phyloP scores from a whole-genome alignment of 768 basidiomycete genomes.

The Xanthoconium stramineum region DNA sequence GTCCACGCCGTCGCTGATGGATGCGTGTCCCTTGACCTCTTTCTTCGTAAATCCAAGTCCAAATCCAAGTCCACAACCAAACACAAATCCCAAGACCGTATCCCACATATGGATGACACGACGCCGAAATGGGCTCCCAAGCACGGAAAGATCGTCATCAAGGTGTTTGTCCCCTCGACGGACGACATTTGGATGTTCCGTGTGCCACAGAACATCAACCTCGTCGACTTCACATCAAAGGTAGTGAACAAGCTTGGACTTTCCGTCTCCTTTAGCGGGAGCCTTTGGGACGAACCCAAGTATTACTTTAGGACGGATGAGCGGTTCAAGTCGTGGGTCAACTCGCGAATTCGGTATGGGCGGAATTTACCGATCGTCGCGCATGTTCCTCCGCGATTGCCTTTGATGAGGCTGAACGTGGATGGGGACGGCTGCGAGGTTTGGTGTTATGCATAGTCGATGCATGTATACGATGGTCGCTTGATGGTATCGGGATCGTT shows the following conservation, averaged over 20 bases:
- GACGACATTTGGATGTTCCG: slow-evolving; percentile 40
- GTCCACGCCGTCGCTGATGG: slow-evolving; percentile 12
- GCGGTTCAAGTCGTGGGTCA: slow-evolving; percentile 35
- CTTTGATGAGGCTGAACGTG: slow-evolving; percentile 18
- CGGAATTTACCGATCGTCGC: slow-evolving; percentile 36
- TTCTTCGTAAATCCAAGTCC: slow-evolving; percentile 14
- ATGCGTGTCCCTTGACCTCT: slow-evolving; percentile 15
- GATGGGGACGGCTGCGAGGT: slow-evolving; percentile 19
- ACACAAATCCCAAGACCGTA: background rate
- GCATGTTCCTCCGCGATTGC: slow-evolving; percentile 18
- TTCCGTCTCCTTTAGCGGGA: slow-evolving; percentile 32
- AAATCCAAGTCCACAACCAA: background rate
- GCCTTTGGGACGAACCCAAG: slow-evolving; percentile 26
- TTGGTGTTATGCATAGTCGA: slow-evolving; percentile 18
- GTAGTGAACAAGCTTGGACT: slow-evolving; percentile 38
- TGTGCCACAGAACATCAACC: slow-evolving; percentile 30
- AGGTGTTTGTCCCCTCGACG: slow-evolving; percentile 38
- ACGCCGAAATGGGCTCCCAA: slow-evolving; percentile 31
- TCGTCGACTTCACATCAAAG: slow-evolving; percentile 30
- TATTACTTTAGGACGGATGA: slow-evolving; percentile 32
- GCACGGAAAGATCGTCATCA: slow-evolving; percentile 36
- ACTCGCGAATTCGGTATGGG: slow-evolving; percentile 30
- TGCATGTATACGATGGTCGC: background rate
- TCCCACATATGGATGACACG: background rate
- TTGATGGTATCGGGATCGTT: background rate